Evolutionary conservation across 208 protist genomes (phyloP), one percentile per base, ranked within the genome.

Genomic region (Crithidia sp.): DNA sequence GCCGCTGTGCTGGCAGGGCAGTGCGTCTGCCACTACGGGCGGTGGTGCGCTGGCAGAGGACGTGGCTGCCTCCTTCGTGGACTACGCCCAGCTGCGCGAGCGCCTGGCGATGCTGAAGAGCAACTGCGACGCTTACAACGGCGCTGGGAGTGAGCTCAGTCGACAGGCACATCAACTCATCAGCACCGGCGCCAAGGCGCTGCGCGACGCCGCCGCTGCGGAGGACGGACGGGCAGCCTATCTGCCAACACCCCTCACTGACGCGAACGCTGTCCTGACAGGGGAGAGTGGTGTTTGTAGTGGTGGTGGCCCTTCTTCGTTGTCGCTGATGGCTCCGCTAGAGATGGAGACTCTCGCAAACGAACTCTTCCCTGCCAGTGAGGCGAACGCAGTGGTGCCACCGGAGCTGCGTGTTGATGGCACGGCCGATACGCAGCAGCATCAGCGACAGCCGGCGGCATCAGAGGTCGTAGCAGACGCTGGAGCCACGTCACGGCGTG

Each of bases 61-160:
- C 16, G 54, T 72, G 43, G 19, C 71, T 36, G 8, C 44, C 3
- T 36, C 49, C 28, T 74, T 85, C 49, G 62, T 85, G 36, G 77
- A 77, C 58, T 87, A 82, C 65, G 56, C 73, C 17, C 60, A 66
- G 7, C 69, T 94, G 55, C 85, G 86, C 40, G 84, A 72, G 40
- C 83, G 79, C 45, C 70, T 92, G 14, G 62, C 75, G 12, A 71
- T 81, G n/a, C 58, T 94, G 63, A 82, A 81, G 45, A 28, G 59
- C 4, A 94, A 94, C 79, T 90, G 79, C 58, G 77, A 79, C 41
- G 16, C 17, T 7, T 92, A 84, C 81, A 94, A 94, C 78, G 86
- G 87, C 0, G 69, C 64, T 6, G 82, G 80, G 13, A 83, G 76
- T 56, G 63, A 70, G 14, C 61, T 92, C 53, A 77, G 75, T 36